These are phyloP conservation scores for Umbelopsis sp. DNA, from an alignment of 192 early-diverging fungal species.

Conservation along the genomic window DNA sequence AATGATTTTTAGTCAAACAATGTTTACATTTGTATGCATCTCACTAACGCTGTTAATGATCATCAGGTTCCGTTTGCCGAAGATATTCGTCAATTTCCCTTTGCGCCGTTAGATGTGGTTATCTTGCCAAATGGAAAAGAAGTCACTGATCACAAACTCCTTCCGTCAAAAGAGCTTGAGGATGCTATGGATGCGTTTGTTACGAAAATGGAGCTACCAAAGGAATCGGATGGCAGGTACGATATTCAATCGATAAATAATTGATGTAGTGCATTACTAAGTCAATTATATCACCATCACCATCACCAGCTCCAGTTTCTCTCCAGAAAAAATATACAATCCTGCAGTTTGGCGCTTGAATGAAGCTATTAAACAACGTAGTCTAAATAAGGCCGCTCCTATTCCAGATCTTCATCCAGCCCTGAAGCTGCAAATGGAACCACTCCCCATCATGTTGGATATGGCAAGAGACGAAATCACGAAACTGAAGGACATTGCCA, in stretches of 20 bases:
- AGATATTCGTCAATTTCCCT: constrained; percentile 58
- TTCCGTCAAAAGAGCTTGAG: constrained; percentile 53
- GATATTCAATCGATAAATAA: not conserved
- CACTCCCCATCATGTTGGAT: constrained; percentile 45
- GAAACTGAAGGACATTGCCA: constrained; percentile 50
- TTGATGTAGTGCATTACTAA: not conserved
- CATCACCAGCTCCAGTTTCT: not conserved
- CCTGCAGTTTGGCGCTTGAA: constrained; percentile 58
- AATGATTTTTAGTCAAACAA: not conserved
- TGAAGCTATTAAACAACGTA: constrained; percentile 59
- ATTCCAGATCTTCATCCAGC: constrained; percentile 52
- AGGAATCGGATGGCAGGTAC: constrained; percentile 25
- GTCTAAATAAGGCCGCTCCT: constrained; percentile 50
- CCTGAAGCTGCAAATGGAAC: constrained; percentile 49
- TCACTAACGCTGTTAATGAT: not conserved
- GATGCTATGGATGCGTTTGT: constrained; percentile 58
- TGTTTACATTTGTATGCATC: not conserved
- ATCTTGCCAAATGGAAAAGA: constrained; percentile 41
- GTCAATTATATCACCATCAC: no score
- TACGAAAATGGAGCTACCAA: constrained; percentile 59
- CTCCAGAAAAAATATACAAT: constrained; percentile 59
- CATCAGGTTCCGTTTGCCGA: constrained; percentile 66
- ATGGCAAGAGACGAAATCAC: constrained; percentile 40
- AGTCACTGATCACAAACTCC: constrained; percentile 43
- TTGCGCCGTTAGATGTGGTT: constrained; percentile 51